Percentiles rank a stretch among this genome's conserved stretches.
Conservation (phyloP, 2,329 filamentous ascomycete species). For the Phyllosticta paracitricarpa region DNA sequence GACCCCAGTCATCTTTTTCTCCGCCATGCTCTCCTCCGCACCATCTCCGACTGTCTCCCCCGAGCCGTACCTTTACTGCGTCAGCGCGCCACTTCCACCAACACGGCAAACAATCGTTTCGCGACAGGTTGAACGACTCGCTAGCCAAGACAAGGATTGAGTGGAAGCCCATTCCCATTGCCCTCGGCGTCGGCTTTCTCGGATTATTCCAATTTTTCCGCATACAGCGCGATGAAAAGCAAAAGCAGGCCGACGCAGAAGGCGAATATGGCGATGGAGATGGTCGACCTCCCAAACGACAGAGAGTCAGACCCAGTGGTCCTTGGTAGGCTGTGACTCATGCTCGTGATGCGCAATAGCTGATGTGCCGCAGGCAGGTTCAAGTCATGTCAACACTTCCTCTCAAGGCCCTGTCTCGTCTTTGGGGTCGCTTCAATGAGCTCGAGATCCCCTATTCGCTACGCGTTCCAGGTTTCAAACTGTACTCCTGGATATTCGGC, state of each 20-base stretch:
- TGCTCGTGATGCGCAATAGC: background rate
- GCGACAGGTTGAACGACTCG: constrained; percentile 47
- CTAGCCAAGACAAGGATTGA: constrained; percentile 57
- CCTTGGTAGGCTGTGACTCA: constrained; percentile 53
- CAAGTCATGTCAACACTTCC: constrained; percentile 90
- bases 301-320: constrained; percentile 67
- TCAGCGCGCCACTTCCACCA: constrained; percentile 31
- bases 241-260: constrained; percentile 28
- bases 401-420: constrained; percentile 75
- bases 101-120: constrained; percentile 43
- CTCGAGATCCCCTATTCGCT: constrained; percentile 79
- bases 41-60: constrained; percentile 6
- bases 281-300: constrained; percentile 41
- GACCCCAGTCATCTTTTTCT: constrained; percentile 11
- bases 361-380: constrained; percentile 52
- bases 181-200: constrained; percentile 73
- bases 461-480: constrained; percentile 78
- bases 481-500: constrained; percentile 87
- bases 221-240: constrained; percentile 46
- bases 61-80: constrained; percentile 26
- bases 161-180: constrained; percentile 87
- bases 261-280: constrained; percentile 37
- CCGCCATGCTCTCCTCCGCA: constrained; percentile 14
- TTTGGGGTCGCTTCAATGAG: constrained; percentile 91
- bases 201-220: constrained; percentile 79